A percentile compares a stretch with the other conserved stretches of the same genome.
Evolutionary conservation across 2,329 filamentous ascomycete genomes (phyloP).

Genomic region (Talaromyces verruculosus): DNA sequence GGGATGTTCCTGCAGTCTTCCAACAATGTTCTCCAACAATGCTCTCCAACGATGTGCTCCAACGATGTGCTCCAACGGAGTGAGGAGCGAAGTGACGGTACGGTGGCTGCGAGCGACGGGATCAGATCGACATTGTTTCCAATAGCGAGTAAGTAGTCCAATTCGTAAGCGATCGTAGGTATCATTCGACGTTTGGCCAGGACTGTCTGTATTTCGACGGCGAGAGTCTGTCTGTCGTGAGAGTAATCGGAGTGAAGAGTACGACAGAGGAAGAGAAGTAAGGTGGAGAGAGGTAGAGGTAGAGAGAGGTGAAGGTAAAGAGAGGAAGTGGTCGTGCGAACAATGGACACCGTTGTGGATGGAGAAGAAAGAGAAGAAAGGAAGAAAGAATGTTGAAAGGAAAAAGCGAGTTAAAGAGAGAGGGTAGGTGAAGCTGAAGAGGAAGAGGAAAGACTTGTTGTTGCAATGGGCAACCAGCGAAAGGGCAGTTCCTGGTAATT

Average conservation of each 20-base stretch:
- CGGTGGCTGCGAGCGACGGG: background rate
- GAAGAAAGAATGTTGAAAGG: conserved; percentile 15
- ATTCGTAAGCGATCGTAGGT: conserved; percentile 1
- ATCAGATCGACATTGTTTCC: conserved; percentile 19
- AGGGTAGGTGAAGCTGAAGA: conserved; percentile 12
- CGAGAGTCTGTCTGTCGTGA: conserved; percentile 20
- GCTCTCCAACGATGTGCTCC: background rate
- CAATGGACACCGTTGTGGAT: conserved; percentile 23
- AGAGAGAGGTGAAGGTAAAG: conserved; percentile 19
- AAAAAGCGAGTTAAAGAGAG: conserved; percentile 7
- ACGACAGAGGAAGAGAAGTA: conserved; percentile 21
- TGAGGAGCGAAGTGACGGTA: background rate
- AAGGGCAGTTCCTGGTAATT: background rate
- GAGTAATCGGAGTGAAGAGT: background rate
- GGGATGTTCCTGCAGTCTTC: background rate
- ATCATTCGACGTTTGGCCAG: background rate
- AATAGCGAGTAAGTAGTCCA: background rate
- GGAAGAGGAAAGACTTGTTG: conserved; percentile 15
- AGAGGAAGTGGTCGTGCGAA: conserved; percentile 18
- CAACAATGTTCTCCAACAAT: background rate
- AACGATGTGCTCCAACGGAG: background rate
- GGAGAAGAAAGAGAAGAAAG: conserved; percentile 22
- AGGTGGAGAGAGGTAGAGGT: conserved; percentile 20
- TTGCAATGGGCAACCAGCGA: conserved; percentile 20
- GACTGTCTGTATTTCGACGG: conserved; percentile 6